Conservation (phyloP, 805 yeast genomes). For the Metschnikowia kunwiensis region DNA sequence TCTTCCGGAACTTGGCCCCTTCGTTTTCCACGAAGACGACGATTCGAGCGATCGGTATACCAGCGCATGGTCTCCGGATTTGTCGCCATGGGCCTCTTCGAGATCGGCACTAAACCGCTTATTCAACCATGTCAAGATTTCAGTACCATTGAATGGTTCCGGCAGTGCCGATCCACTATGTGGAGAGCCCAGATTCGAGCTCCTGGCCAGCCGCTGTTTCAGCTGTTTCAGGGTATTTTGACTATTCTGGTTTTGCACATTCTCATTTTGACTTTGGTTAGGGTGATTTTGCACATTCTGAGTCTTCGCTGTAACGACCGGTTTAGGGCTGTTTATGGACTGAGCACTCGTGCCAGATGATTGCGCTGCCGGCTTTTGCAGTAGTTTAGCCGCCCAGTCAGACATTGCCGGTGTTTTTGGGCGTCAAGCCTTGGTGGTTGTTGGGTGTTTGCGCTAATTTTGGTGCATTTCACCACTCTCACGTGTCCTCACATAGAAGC, state of each 20-base stretch:
- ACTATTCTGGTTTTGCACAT: too few species aligned
- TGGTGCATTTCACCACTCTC: too few species aligned
- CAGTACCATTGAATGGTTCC: slow-evolving; percentile 19
- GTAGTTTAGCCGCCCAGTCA: slow-evolving; percentile 18
- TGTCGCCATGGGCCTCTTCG: slow-evolving; percentile 22
- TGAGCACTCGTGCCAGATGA: too few species aligned
- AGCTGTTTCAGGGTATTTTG: too few species aligned
- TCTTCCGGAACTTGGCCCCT: slow-evolving; percentile 4
- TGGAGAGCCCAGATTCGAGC: background rate
- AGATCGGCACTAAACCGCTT: slow-evolving; percentile 18
- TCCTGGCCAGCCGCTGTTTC: background rate
- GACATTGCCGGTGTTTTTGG: slow-evolving; percentile 11
- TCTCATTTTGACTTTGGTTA: too few species aligned
- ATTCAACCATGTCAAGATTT: slow-evolving; percentile 21
- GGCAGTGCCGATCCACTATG: too few species aligned
- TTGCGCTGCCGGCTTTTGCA: slow-evolving; percentile 9
- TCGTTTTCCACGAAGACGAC: slow-evolving; percentile 19
- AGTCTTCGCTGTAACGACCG: too few species aligned
- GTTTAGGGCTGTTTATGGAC: background rate
- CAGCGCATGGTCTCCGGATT: slow-evolving; percentile 18
- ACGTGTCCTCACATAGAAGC: too few species aligned
- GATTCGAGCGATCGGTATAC: slow-evolving; percentile 26
- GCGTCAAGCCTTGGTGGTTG: too few species aligned
- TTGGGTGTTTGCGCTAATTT: background rate
- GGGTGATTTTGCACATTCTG: too few species aligned